Conservation (phyloP, 129 eudicot genomes). For the Flaveria robusta region DNA sequence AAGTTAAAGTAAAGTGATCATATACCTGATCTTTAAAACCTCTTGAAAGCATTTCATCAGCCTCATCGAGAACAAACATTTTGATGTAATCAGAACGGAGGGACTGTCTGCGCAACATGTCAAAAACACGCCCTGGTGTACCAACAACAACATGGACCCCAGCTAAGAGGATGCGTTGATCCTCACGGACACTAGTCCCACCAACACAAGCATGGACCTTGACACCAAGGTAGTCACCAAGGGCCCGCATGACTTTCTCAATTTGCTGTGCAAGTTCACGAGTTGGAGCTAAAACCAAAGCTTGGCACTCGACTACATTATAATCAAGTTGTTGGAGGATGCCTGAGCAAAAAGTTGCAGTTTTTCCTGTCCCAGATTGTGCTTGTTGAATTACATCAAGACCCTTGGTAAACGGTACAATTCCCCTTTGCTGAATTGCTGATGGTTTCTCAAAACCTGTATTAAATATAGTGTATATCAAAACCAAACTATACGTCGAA, state of each 20-base stretch:
- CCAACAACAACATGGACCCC: slow-evolving; percentile 76
- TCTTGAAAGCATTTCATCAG: slow-evolving; percentile 80
- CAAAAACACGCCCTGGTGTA: slow-evolving; percentile 80
- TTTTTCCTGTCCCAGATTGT: slow-evolving; percentile 85
- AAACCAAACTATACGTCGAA: not conserved
- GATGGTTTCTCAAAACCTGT: slow-evolving; percentile 90
- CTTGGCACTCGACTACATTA: slow-evolving; percentile 64
- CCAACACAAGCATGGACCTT: slow-evolving; percentile 91
- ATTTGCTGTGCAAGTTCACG: slow-evolving; percentile 79
- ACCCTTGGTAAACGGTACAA: slow-evolving; percentile 86
- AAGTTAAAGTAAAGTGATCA: not conserved
- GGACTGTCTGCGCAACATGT: slow-evolving; percentile 72
- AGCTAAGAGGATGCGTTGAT: slow-evolving; percentile 62
- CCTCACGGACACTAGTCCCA: slow-evolving; percentile 85
- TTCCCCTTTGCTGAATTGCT: slow-evolving; percentile 86
- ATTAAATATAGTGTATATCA: not conserved
- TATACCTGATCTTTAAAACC: slow-evolving; percentile 80
- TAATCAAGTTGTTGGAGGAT: slow-evolving; percentile 77
- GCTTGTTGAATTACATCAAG: slow-evolving; percentile 88
- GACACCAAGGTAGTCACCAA: slow-evolving; percentile 70
- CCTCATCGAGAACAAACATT: slow-evolving; percentile 81
- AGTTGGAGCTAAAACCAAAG: slow-evolving; percentile 79
- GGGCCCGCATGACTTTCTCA: slow-evolving; percentile 77
- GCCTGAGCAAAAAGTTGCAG: slow-evolving; percentile 83
- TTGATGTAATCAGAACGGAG: slow-evolving; percentile 62